These are phyloP conservation scores for Pythium pyrilobum DNA, from an alignment of 352 stramenopile genomes.

Conservation along the genomic window DNA sequence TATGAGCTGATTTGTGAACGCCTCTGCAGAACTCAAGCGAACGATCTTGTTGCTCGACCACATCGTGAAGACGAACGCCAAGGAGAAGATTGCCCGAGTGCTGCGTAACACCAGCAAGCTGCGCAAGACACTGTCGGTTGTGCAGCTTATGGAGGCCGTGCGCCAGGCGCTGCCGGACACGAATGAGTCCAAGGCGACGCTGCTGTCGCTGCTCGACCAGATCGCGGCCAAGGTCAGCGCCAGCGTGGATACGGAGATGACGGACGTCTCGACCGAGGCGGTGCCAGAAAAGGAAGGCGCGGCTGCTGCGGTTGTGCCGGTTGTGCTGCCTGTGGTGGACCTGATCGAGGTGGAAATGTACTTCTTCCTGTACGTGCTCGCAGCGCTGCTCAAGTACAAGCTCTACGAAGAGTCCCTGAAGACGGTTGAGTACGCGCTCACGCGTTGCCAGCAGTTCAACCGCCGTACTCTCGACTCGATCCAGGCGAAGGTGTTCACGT, in stretches of 20 bases:
- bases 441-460: conserved; percentile 73
- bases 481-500: conserved; percentile 73
- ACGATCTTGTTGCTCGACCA: conserved; percentile 64
- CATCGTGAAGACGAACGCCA: conserved; percentile 79
- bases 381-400: conserved; percentile 68
- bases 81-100: conserved; percentile 80
- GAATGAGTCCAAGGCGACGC: conserved; percentile 49
- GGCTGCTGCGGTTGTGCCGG: conserved; percentile 4
- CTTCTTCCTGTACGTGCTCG: conserved; percentile 71
- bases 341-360: conserved; percentile 87
- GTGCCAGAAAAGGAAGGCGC: conserved; percentile 14
- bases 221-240: conserved; percentile 35
- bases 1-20: not conserved
- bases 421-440: conserved; percentile 43
- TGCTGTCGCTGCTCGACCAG: conserved; percentile 48
- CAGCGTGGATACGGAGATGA: conserved; percentile 55
- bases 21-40: conserved; percentile 60
- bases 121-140: conserved; percentile 65
- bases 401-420: conserved; percentile 49
- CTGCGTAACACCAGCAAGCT: conserved; percentile 76
- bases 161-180: conserved; percentile 52
- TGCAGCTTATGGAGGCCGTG: conserved; percentile 56
- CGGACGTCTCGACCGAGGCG: conserved; percentile 29
- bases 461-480: conserved; percentile 73
- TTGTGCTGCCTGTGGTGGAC: conserved; percentile 49